These are phyloP conservation scores for Scorias spongiosa DNA, from an alignment of 2,329 filamentous ascomycete species.

Conservation along the genomic window DNA sequence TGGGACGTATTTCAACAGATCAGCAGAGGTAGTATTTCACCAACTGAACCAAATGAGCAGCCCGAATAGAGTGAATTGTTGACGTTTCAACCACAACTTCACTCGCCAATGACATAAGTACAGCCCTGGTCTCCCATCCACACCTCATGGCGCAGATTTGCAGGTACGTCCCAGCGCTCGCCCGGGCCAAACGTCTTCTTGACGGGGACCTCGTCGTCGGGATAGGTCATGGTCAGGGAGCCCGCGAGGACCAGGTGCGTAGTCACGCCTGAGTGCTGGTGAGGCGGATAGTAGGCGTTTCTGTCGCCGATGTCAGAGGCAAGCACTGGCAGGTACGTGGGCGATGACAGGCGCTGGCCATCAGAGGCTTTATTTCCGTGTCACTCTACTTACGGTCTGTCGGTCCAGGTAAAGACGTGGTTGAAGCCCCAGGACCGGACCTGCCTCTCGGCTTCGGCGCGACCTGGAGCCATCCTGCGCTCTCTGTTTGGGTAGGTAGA, in stretches of 20 bases:
- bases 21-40: no score
- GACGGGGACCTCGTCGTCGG: conserved; percentile 36
- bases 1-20: no score
- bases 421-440: conserved; percentile 55
- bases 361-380: no score
- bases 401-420: conserved; percentile 58
- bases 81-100: neutral
- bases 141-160: conserved; percentile 48
- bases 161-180: conserved; percentile 48
- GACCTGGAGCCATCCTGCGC: neutral
- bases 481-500: no score
- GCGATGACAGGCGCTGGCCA: neutral
- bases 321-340: neutral
- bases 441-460: conserved; percentile 33
- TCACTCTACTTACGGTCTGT: conserved; percentile 43
- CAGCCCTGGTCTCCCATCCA: conserved; percentile 51
- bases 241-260: conserved; percentile 55
- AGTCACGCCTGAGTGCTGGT: conserved; percentile 48
- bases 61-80: neutral
- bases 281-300: conserved; percentile 53
- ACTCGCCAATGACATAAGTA: conserved; percentile 50
- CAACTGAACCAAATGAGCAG: no score
- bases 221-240: conserved; percentile 51
- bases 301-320: conserved; percentile 22
- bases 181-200: conserved; percentile 45